Evolutionary conservation across 306 rosid species (phyloP).

Genomic region (Leucaena leucocephala): DNA sequence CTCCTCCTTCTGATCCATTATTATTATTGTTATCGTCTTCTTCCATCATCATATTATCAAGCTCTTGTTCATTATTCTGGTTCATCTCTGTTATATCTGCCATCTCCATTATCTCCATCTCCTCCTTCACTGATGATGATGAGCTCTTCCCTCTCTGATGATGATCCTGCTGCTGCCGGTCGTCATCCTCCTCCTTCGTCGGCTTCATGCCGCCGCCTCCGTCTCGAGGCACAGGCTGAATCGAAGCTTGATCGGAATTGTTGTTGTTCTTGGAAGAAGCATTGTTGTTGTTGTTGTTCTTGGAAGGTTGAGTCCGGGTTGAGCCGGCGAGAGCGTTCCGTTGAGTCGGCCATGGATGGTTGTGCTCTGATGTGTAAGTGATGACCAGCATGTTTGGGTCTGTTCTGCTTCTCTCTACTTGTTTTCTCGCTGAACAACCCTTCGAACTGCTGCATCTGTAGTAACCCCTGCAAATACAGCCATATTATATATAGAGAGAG

Average conservation of each 20-base stretch:
- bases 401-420: slow-evolving; percentile 80
- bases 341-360: slow-evolving; percentile 93
- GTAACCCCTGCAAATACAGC: slow-evolving; percentile 55
- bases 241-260: neutral
- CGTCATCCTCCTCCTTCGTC: slow-evolving; percentile 27
- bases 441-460: slow-evolving; percentile 92
- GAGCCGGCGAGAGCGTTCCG: slow-evolving; percentile 82
- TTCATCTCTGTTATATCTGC: slow-evolving; percentile 41
- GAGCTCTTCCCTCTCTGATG: neutral
- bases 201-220: neutral
- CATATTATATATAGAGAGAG: neutral
- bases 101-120: slow-evolving; percentile 33
- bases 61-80: slow-evolving; percentile 10
- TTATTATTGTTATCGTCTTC: neutral
- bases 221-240: neutral
- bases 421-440: slow-evolving; percentile 89
- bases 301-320: slow-evolving; percentile 58
- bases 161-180: slow-evolving; percentile 26
- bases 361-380: slow-evolving; percentile 89
- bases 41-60: slow-evolving; percentile 17
- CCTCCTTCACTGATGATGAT: slow-evolving; percentile 40
- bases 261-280: neutral
- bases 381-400: slow-evolving; percentile 88
- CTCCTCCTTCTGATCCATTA: slow-evolving; percentile 34
- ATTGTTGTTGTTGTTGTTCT: slow-evolving; percentile 11